These are phyloP conservation scores for Glycine latifolia DNA, from an alignment of 306 rosid genomes.

Conservation along the genomic window DNA sequence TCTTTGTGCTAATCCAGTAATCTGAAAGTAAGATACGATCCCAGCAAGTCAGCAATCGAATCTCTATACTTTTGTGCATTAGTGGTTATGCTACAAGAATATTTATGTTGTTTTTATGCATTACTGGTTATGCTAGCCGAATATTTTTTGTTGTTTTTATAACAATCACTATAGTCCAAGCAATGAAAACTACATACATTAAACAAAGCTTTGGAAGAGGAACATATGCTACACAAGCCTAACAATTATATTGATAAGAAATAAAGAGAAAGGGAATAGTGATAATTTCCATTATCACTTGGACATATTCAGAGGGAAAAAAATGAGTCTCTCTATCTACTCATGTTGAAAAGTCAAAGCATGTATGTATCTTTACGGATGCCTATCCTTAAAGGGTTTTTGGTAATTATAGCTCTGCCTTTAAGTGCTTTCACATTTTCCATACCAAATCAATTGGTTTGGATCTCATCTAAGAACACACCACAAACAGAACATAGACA, in stretches of 20 bases:
- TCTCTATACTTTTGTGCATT: conserved; percentile 25
- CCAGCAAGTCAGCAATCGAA: conserved; percentile 47
- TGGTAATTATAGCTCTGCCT: conserved; percentile 1
- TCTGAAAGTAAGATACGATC: conserved; percentile 62
- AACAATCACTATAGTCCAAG: background rate
- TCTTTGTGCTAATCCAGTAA: conserved; percentile 81
- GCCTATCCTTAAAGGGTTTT: conserved; percentile 43
- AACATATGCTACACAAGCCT: conserved; percentile 51
- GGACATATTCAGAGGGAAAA: conserved; percentile 17
- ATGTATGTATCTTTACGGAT: conserved; percentile 40
- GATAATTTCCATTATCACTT: conserved; percentile 35
- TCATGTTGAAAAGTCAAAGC: conserved; percentile 51
- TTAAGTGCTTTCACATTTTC: conserved; percentile 27
- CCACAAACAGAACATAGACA: conserved; percentile 7
- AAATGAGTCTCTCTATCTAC: background rate
- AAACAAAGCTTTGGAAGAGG: conserved; percentile 38
- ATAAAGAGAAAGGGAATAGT: conserved; percentile 24
- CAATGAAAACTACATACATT: too few species aligned
- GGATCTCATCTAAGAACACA: conserved; percentile 15
- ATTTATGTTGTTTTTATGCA: background rate
- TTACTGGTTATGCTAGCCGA: conserved; percentile 10
- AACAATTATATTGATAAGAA: background rate
- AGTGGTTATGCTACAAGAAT: conserved; percentile 15
- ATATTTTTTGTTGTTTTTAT: conserved; percentile 21
- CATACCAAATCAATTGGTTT: conserved; percentile 32